A percentile compares a stretch with the other conserved stretches of the same genome.
phyloP scores from a whole-genome alignment of 139 green algal genomes.

The Trebouxia sp. region DNA sequence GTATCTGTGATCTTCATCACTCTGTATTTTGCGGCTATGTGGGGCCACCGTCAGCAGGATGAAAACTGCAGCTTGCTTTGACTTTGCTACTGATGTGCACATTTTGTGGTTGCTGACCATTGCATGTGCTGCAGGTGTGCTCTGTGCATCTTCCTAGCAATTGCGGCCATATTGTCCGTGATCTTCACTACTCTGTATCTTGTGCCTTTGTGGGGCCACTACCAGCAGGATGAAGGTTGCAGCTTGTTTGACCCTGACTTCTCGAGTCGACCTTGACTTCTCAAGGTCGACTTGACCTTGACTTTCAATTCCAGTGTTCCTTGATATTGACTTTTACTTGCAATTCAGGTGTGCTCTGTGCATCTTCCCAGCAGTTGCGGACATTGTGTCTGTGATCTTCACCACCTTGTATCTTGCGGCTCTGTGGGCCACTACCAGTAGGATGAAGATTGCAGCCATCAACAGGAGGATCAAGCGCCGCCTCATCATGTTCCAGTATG shows the following conservation, averaged over 20 bases:
- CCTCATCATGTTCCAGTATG: slow-evolving; percentile 18
- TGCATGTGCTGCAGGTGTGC: neutral
- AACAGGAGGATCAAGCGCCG: slow-evolving; percentile 27
- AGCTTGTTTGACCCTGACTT: too few relatives aligned
- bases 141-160: neutral
- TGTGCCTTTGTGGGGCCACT: neutral
- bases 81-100: too few relatives aligned
- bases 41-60: neutral
- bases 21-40: neutral
- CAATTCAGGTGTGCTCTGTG: slow-evolving; percentile 16
- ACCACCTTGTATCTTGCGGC: neutral
- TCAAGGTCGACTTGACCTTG: neutral
- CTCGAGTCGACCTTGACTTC: too few relatives aligned
- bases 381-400: slow-evolving; percentile 27
- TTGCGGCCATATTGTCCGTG: neutral
- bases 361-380: slow-evolving; percentile 26
- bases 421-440: neutral
- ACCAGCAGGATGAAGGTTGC: neutral
- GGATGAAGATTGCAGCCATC: slow-evolving; percentile 27
- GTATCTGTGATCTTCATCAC: neutral
- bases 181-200: neutral
- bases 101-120: too few relatives aligned
- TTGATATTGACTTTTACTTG: neutral
- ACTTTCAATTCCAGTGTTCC: neutral
- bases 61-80: neutral